These are phyloP conservation scores for Chalara sp. DNA, from an alignment of 2,329 filamentous ascomycete genomes.

Conservation along the genomic window DNA sequence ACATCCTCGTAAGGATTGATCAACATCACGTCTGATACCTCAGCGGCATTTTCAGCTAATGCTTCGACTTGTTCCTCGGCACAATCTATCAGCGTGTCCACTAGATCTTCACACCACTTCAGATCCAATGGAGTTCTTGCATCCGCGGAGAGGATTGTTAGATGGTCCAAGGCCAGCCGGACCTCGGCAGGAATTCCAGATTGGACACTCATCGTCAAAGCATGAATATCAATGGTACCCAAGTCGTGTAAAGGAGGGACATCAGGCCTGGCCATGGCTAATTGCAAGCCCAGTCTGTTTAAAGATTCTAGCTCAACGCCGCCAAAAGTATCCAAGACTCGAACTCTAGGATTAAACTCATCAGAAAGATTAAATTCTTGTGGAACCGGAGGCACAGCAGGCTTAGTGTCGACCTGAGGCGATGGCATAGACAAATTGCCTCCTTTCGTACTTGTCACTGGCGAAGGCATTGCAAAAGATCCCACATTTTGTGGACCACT, in stretches of 20 bases:
- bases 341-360: slow-evolving; percentile 48
- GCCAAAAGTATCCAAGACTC: slow-evolving; percentile 55
- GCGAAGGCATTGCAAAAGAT: slow-evolving; percentile 41
- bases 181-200: slow-evolving; percentile 86
- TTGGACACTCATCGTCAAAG: slow-evolving; percentile 81
- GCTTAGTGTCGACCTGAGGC: slow-evolving; percentile 15
- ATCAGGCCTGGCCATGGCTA: slow-evolving; percentile 65
- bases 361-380: slow-evolving; percentile 17
- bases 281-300: slow-evolving; percentile 48
- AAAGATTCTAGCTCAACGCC: slow-evolving; percentile 65
- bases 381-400: slow-evolving; percentile 6
- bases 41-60: slow-evolving; percentile 75
- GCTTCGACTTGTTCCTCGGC: slow-evolving; percentile 82
- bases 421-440: slow-evolving; percentile 19
- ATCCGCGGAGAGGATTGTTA: slow-evolving; percentile 60
- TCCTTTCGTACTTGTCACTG: slow-evolving; percentile 29
- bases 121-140: slow-evolving; percentile 56
- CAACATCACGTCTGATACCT: slow-evolving; percentile 81
- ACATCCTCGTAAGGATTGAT: slow-evolving; percentile 85
- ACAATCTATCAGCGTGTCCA: slow-evolving; percentile 84
- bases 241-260: slow-evolving; percentile 71
- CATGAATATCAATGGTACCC: slow-evolving; percentile 83
- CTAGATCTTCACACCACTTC: slow-evolving; percentile 74
- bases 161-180: slow-evolving; percentile 79
- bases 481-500: slow-evolving; percentile 23